Conservation (phyloP, 164 flowering plant species). For the Berberis vulgaris region DNA sequence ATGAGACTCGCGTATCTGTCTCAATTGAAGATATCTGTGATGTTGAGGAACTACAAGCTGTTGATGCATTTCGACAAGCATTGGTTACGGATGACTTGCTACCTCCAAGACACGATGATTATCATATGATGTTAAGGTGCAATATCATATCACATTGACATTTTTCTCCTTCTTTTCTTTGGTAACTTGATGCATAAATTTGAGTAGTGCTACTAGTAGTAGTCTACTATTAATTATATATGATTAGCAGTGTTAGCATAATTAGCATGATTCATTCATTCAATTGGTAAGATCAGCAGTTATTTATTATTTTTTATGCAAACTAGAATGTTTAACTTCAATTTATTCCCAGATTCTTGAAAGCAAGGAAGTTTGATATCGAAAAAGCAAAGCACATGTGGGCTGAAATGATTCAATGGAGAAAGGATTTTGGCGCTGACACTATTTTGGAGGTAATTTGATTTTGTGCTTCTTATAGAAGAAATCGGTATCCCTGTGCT, state of each 20-base stretch:
- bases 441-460: conserved; percentile 53
- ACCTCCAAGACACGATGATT: conserved; percentile 71
- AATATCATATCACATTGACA: background rate
- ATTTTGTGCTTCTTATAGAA: background rate
- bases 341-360: conserved; percentile 46
- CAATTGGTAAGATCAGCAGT: background rate
- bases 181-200: too few species aligned
- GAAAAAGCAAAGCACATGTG: conserved; percentile 73
- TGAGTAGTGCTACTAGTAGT: too few species aligned
- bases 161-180: background rate
- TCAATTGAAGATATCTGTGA: conserved; percentile 88
- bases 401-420: conserved; percentile 82
- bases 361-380: conserved; percentile 72
- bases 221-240: too few species aligned
- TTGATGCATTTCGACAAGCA: conserved; percentile 77
- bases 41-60: conserved; percentile 74
- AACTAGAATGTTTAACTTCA: background rate
- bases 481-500: background rate
- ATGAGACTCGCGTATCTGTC: conserved; percentile 58
- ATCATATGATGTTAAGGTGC: conserved; percentile 89
- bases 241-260: too few species aligned
- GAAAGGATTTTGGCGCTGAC: conserved; percentile 68
- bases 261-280: too few species aligned
- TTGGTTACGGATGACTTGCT: conserved; percentile 68
- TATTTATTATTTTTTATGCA: background rate